Conservation (phyloP, 1,284 basidiomycete genomes). For the Pseudozyma sp. region DNA sequence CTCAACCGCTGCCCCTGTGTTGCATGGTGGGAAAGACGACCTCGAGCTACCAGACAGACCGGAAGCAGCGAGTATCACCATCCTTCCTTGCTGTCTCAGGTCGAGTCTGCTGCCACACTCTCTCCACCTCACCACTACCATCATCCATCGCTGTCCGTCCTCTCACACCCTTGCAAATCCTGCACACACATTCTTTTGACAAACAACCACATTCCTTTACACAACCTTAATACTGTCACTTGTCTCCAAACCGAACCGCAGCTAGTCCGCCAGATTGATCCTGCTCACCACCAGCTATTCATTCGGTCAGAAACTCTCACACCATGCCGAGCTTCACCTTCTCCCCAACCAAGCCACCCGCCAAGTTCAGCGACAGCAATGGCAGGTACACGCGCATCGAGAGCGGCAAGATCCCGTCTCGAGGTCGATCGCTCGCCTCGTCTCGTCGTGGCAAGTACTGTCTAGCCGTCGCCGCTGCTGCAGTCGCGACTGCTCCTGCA, state of each 20-base stretch:
- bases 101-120: neutral
- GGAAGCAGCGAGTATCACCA: slow-evolving; percentile 1
- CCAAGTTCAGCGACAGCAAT: slow-evolving; percentile 38
- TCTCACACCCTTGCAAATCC: slow-evolving; percentile 12
- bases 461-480: slow-evolving; percentile 29
- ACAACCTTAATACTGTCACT: neutral
- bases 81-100: neutral
- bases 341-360: slow-evolving; percentile 28
- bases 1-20: slow-evolving; percentile 4
- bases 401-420: slow-evolving; percentile 32
- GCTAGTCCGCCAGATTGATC: neutral
- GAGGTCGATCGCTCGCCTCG: slow-evolving; percentile 31
- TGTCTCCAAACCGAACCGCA: neutral
- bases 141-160: slow-evolving; percentile 5
- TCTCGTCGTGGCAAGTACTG: slow-evolving; percentile 38
- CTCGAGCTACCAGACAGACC: neutral
- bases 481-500: neutral
- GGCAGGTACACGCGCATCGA: slow-evolving; percentile 48
- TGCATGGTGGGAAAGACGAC: slow-evolving; percentile 2
- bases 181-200: slow-evolving; percentile 5
- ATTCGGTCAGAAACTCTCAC: too few relatives aligned
- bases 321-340: slow-evolving; percentile 35
- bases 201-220: neutral
- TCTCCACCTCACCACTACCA: slow-evolving; percentile 6
- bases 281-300: neutral